Evolutionary conservation across 129 eudicot species (phyloP).

Genomic region (Ambrosia artemisiifolia): DNA sequence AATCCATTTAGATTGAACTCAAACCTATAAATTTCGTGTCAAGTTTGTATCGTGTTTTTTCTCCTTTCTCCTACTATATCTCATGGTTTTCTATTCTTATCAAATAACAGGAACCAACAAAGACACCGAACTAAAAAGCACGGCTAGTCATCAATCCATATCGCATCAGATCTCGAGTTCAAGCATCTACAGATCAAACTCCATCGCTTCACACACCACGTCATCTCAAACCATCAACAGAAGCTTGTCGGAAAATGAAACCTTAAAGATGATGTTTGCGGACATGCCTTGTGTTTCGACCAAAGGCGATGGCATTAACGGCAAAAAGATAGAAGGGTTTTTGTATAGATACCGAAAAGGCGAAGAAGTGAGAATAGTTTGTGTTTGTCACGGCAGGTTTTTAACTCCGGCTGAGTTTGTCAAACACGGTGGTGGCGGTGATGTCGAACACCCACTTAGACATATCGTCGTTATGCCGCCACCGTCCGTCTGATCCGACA

Average conservation of each 20-base stretch:
- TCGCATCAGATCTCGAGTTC: not conserved
- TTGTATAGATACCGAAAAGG: conserved; percentile 54
- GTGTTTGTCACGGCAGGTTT: conserved; percentile 75
- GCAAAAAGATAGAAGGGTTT: conserved; percentile 53
- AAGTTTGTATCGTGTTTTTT: too few species aligned
- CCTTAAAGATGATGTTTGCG: conserved; percentile 32
- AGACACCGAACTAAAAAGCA: conserved; percentile 19
- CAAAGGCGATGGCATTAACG: conserved; percentile 44
- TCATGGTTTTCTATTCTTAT: not conserved
- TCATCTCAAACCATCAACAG: not conserved
- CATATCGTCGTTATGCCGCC: conserved; percentile 58
- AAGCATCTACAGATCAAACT: conserved; percentile 9
- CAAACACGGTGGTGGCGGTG: conserved; percentile 75
- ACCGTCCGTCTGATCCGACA: not conserved
- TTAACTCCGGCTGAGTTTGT: conserved; percentile 73
- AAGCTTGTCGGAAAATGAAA: conserved; percentile 13
- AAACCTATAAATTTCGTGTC: too few species aligned
- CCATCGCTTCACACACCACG: not conserved
- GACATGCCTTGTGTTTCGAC: conserved; percentile 68
- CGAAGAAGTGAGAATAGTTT: conserved; percentile 58
- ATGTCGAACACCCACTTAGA: conserved; percentile 57
- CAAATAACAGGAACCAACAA: conserved; percentile 26
- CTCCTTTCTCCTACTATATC: too few species aligned
- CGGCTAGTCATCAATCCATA: conserved; percentile 15
- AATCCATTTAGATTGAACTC: too few species aligned